These are phyloP conservation scores for Triadica sebifera DNA, from an alignment of 345 rosid species.

Conservation along the genomic window DNA sequence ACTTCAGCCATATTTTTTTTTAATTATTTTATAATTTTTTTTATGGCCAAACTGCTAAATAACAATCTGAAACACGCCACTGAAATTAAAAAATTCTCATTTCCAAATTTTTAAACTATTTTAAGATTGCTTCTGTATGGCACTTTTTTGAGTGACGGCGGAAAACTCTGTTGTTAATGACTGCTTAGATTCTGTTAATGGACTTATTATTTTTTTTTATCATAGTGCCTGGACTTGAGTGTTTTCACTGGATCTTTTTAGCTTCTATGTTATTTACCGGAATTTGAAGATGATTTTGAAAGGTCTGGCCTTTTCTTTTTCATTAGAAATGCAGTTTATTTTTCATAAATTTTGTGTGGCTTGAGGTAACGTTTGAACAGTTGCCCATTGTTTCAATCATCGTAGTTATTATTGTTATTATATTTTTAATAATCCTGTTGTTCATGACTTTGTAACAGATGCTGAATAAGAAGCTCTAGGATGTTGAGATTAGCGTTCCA, in stretches of 20 bases:
- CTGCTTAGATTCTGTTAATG: neutral
- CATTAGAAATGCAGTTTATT: neutral
- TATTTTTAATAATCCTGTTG: neutral
- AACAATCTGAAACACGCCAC: no score
- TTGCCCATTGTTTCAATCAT: neutral
- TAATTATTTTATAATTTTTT: no score
- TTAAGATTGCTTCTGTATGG: neutral
- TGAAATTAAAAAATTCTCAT: no score
- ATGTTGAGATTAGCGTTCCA: slow-evolving; percentile 66
- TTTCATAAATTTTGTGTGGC: neutral
- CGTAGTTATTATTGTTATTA: no score
- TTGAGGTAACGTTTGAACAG: neutral
- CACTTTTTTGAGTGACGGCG: neutral
- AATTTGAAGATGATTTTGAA: neutral
- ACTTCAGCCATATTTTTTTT: no score
- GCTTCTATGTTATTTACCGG: neutral
- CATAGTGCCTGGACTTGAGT: neutral
- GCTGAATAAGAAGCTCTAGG: slow-evolving; percentile 58
- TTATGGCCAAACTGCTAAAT: no score
- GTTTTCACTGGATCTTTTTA: neutral
- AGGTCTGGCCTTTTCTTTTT: neutral
- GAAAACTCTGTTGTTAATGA: neutral
- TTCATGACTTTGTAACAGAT: slow-evolving; percentile 28
- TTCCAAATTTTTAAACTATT: no score
- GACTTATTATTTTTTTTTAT: neutral